Percentiles rank a stretch among this genome's conserved stretches.
Conservation (phyloP, 768 basidiomycete species). For the Suillus subluteus region DNA sequence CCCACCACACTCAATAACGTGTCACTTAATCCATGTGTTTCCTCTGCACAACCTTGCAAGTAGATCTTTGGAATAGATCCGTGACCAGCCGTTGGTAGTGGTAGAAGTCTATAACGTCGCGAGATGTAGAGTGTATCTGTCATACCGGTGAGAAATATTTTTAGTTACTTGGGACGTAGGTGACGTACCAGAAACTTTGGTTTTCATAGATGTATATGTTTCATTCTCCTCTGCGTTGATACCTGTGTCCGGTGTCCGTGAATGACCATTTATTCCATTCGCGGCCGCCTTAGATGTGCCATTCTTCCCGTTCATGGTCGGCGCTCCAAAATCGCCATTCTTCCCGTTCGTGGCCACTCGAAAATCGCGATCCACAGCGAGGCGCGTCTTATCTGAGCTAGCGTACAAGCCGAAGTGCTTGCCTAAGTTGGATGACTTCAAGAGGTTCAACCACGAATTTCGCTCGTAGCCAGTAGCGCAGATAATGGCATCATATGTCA, state of each 20-base stretch:
- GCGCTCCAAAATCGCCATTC: background rate
- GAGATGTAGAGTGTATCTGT: conserved; percentile 35
- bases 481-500: conserved; percentile 49
- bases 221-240: background rate
- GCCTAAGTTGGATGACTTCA: conserved; percentile 43
- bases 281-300: background rate
- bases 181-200: conserved; percentile 17
- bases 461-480: conserved; percentile 61
- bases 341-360: background rate
- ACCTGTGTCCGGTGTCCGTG: background rate
- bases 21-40: conserved; percentile 44
- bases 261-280: conserved; percentile 1
- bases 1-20: conserved; percentile 51
- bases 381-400: conserved; percentile 10
- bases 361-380: conserved; percentile 17
- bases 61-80: conserved; percentile 29
- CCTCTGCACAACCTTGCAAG: conserved; percentile 41
- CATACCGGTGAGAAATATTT: conserved; percentile 22
- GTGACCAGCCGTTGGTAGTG: conserved; percentile 18
- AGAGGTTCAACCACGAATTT: conserved; percentile 46
- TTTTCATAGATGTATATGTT: background rate
- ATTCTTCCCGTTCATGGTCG: background rate
- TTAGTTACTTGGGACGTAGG: conserved; percentile 23
- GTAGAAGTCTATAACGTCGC: conserved; percentile 47
- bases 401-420: conserved; percentile 39